phyloP scores from a whole-genome alignment of 345 rosid genomes.

The Punica granatum region DNA sequence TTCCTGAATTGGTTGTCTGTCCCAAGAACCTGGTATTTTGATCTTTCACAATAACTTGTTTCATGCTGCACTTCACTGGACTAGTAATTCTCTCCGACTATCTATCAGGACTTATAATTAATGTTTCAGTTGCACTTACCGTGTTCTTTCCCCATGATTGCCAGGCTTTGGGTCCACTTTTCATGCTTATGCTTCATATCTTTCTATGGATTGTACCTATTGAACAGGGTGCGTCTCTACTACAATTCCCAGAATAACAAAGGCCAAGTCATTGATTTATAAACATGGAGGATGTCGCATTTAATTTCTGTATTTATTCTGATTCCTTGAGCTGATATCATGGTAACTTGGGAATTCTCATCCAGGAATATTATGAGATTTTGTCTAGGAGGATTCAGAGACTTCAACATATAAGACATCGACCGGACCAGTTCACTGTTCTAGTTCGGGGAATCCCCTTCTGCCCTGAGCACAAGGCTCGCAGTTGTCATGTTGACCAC shows the following conservation, averaged over 20 bases:
- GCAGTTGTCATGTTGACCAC: conserved; percentile 63
- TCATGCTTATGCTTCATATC: conserved; percentile 75
- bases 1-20: neutral
- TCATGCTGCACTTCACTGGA: neutral
- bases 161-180: conserved; percentile 95
- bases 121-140: conserved; percentile 5
- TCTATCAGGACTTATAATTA: neutral
- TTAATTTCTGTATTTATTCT: neutral
- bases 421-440: conserved; percentile 70
- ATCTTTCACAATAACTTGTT: neutral
- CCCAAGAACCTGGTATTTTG: too few species aligned
- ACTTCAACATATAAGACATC: conserved; percentile 40
- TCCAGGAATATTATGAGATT: conserved; percentile 75
- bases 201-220: conserved; percentile 52
- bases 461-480: conserved; percentile 47
- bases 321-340: conserved; percentile 11
- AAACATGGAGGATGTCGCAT: neutral
- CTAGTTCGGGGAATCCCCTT: conserved; percentile 70
- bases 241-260: neutral
- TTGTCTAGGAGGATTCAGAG: conserved; percentile 52
- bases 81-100: neutral
- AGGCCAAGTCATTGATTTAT: neutral
- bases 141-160: neutral
- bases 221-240: conserved; percentile 47
- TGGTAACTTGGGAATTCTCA: conserved; percentile 21